phyloP scores from a whole-genome alignment of 2,329 filamentous ascomycete genomes.

The Fusarium mexicanum region DNA sequence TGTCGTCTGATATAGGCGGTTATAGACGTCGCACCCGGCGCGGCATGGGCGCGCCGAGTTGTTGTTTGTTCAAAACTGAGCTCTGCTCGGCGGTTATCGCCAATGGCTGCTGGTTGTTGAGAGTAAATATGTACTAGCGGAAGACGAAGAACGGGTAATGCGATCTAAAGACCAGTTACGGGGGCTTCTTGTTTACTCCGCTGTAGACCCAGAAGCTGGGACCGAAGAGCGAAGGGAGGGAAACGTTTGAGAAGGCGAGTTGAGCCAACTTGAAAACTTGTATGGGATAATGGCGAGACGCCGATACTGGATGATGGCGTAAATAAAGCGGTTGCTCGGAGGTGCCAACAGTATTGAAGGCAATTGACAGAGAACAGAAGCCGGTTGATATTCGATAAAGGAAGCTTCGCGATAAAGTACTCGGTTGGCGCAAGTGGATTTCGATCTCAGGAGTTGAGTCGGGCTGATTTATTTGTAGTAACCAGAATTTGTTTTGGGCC shows the following conservation, averaged over 20 bases:
- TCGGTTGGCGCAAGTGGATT: constrained; percentile 6
- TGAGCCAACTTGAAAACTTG: constrained; percentile 93
- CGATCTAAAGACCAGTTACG: constrained; percentile 73
- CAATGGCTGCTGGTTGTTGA: constrained; percentile 24
- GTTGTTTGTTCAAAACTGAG: constrained; percentile 45
- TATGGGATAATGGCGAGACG: constrained; percentile 40
- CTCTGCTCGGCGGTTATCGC: constrained; percentile 37
- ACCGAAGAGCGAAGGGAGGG: constrained; percentile 88
- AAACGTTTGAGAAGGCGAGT: constrained; percentile 74
- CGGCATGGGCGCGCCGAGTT: constrained; percentile 51
- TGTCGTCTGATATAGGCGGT: constrained; percentile 29
- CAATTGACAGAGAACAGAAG: background rate
- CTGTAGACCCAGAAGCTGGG: constrained; percentile 93
- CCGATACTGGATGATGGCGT: constrained; percentile 27
- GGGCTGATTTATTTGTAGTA: constrained; percentile 30
- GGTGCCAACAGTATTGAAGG: constrained; percentile 2
- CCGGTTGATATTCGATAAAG: constrained; percentile 3
- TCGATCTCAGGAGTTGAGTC: constrained; percentile 24
- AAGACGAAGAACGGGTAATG: constrained; percentile 4
- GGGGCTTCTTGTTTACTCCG: constrained; percentile 97
- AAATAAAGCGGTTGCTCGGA: constrained; percentile 6
- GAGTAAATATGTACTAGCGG: constrained; percentile 4
- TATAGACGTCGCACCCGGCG: constrained; percentile 48
- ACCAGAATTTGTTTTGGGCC: constrained; percentile 27
- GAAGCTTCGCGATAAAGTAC: constrained; percentile 6